Percentiles rank a stretch among this genome's conserved stretches.
phyloP scores from a whole-genome alignment of 192 early-diverging fungal species.

The Thoreauomyces humboldtii region DNA sequence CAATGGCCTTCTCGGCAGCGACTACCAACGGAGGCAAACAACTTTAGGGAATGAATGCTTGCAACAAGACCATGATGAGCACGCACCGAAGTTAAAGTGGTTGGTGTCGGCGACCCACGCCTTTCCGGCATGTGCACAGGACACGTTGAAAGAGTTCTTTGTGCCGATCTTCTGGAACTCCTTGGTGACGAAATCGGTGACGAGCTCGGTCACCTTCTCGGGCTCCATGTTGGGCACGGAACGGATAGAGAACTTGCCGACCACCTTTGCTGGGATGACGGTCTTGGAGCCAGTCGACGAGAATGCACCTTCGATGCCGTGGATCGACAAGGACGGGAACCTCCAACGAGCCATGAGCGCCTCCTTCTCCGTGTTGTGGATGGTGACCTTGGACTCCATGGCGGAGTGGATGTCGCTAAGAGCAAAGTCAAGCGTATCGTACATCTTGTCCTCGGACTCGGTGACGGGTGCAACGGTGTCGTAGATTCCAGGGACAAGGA shows the following conservation, averaged over 20 bases:
- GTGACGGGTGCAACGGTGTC: constrained; percentile 88
- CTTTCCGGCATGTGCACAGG: constrained; percentile 80
- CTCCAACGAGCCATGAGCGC: constrained; percentile 92
- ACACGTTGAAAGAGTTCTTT: constrained; percentile 80
- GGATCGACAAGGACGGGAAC: constrained; percentile 91
- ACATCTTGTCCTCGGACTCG: constrained; percentile 77
- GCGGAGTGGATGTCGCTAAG: constrained; percentile 77
- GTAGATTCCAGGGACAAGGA: constrained; percentile 84
- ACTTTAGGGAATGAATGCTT: too few relatives aligned
- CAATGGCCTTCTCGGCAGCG: constrained; percentile 85
- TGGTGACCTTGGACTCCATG: constrained; percentile 70
- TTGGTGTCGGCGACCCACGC: constrained; percentile 88
- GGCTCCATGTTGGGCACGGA: constrained; percentile 80
- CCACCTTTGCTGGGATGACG: constrained; percentile 92
- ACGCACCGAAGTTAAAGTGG: constrained; percentile 85
- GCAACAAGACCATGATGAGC: too few relatives aligned
- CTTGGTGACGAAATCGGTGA: constrained; percentile 68
- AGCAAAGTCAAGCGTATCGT: constrained; percentile 80
- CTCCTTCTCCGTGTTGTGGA: constrained; percentile 71
- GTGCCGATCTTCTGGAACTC: constrained; percentile 87
- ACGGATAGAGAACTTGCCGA: constrained; percentile 98
- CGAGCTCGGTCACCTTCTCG: constrained; percentile 70
- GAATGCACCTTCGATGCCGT: constrained; percentile 98
- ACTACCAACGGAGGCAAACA: constrained; percentile 53
- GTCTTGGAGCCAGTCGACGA: constrained; percentile 93